Percentiles rank a stretch among this genome's conserved stretches.
phyloP scores from a whole-genome alignment of 129 eudicot species.

The Saussurea involucrata region DNA sequence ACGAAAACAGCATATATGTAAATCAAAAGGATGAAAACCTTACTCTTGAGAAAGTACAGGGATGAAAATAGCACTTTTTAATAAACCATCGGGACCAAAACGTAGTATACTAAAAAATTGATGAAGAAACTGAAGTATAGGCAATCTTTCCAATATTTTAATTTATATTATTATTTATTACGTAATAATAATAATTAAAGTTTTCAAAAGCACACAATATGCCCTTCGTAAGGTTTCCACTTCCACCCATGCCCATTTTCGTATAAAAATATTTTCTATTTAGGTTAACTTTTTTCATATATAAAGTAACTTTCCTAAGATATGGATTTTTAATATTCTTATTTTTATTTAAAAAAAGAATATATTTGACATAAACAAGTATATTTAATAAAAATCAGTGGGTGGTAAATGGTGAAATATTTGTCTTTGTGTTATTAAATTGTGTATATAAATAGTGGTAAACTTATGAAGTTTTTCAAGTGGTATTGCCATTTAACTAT shows the following conservation, averaged over 20 bases:
- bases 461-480: no score
- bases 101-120: neutral
- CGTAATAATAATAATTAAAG: neutral
- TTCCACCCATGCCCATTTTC: no score
- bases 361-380: neutral
- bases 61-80: neutral
- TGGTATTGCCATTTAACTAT: no score
- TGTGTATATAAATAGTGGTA: no score
- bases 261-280: neutral
- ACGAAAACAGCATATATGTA: neutral
- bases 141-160: neutral
- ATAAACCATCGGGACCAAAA: neutral
- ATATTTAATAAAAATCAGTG: neutral
- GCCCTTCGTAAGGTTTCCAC: neutral
- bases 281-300: neutral
- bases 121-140: neutral
- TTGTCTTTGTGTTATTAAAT: no score
- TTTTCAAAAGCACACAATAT: conserved; percentile 7
- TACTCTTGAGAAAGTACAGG: neutral
- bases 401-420: neutral
- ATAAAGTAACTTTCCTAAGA: conserved; percentile 8
- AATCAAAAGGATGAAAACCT: neutral
- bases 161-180: neutral
- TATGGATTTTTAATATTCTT: neutral
- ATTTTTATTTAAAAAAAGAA: no score